phyloP scores from a whole-genome alignment of 2,329 filamentous ascomycete genomes.

The Teratosphaeria nubilosa region DNA sequence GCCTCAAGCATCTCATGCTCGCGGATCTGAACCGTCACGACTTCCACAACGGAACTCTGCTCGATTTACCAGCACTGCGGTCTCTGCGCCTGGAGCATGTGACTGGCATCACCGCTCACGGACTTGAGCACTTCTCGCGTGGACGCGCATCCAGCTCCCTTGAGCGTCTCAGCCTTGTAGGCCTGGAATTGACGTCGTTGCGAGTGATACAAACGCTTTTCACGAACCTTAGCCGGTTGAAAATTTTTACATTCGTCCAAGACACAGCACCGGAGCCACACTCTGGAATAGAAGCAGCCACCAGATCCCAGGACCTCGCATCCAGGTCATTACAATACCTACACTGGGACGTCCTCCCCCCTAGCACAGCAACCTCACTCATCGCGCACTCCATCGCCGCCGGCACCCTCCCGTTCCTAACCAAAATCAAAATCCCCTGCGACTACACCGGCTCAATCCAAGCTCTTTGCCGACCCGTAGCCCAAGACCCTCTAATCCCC shows the following conservation, averaged over 20 bases:
- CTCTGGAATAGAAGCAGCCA: conserved; percentile 30
- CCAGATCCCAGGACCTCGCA: conserved; percentile 27
- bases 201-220: conserved; percentile 44
- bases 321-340: conserved; percentile 41
- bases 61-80: conserved; percentile 41
- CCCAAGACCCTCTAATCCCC: conserved; percentile 42
- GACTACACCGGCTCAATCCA: conserved; percentile 63
- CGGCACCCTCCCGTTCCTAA: conserved; percentile 53
- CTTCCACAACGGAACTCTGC: conserved; percentile 46
- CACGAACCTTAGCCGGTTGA: conserved; percentile 35
- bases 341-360: conserved; percentile 52
- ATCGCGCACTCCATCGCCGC: conserved; percentile 54
- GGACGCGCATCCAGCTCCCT: conserved; percentile 37
- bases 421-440: conserved; percentile 51
- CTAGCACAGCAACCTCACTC: conserved; percentile 48
- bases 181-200: conserved; percentile 44
- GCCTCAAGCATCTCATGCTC: conserved; percentile 43
- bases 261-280: conserved; percentile 38
- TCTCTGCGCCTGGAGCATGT: conserved; percentile 48
- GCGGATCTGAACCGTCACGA: conserved; percentile 43
- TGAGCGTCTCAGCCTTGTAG: conserved; percentile 40
- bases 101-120: conserved; percentile 45
- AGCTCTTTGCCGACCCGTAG: conserved; percentile 53
- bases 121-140: conserved; percentile 40
- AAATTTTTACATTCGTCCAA: conserved; percentile 44